Evolutionary conservation across 768 basidiomycete genomes (phyloP).

Genomic region (Trametes cubensis): DNA sequence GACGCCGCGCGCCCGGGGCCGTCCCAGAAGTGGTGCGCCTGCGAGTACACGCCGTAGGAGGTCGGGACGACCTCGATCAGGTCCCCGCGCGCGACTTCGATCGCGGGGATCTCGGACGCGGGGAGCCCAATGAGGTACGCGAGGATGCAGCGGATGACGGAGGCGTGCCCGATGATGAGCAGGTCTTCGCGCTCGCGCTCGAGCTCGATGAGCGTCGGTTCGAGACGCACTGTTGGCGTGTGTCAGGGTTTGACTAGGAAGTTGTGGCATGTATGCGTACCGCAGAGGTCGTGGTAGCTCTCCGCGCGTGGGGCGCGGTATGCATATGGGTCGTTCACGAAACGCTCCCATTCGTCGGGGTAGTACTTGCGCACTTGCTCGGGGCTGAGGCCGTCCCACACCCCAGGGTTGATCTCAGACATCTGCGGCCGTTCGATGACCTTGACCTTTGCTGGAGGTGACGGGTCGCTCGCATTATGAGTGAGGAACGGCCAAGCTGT

Average conservation of each 20-base stretch:
- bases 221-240: constrained; percentile 73
- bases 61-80: constrained; percentile 91
- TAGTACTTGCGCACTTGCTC: constrained; percentile 89
- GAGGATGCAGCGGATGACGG: constrained; percentile 94
- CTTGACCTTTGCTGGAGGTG: constrained; percentile 56
- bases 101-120: constrained; percentile 94
- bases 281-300: constrained; percentile 94
- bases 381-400: constrained; percentile 95
- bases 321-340: constrained; percentile 89
- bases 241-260: background rate
- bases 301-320: constrained; percentile 93
- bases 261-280: constrained; percentile 41
- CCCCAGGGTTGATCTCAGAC: constrained; percentile 96
- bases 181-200: constrained; percentile 94
- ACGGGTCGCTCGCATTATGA: constrained; percentile 26
- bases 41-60: constrained; percentile 86
- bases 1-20: constrained; percentile 65
- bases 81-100: constrained; percentile 95
- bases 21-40: constrained; percentile 91
- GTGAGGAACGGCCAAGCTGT: constrained; percentile 92
- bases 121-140: constrained; percentile 93
- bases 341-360: constrained; percentile 92
- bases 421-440: constrained; percentile 96
- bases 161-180: constrained; percentile 95
- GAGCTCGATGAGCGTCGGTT: constrained; percentile 89